Evolutionary conservation across 352 stramenopile species (phyloP), one percentile per base, ranked within the genome.

Genomic region (Aphanomyces invadans): DNA sequence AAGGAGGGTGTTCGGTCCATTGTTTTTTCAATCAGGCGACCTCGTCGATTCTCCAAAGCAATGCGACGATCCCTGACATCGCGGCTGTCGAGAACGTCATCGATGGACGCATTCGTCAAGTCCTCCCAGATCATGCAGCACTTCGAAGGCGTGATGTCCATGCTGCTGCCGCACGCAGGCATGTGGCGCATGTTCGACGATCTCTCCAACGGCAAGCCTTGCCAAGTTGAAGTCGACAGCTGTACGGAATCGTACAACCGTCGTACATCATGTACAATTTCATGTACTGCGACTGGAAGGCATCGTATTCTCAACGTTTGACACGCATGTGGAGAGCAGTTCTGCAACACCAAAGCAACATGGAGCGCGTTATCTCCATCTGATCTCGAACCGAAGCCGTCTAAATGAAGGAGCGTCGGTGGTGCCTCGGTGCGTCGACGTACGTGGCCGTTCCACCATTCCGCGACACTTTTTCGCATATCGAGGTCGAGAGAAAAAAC

Each of bases 21-120:
- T 57, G 19, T 26, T 57, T 57, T 28, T n/a, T n/a, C n/a, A 57
- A 39, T 11, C 7, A 38, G 49, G 12, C 11, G 5, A 57, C 49
- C 5, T 26, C 49, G 21, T 26, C 49, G 21, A 52, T 19, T 9
- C 44, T 52, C 21, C 44, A 52, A 23, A 9, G 9, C 4, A 26
- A 11, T 33, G 49, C n/a, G 21, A 29, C 29, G 21, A 38, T 4
- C 25, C 49, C 49, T n/a, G 49, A 57, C 49, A n/a, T 21, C 7
- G 49, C 49, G 21, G 49, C n/a, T 26, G 49, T 57, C 49, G 29
- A 57, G 23, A 57, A 32, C 10, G 29, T 38, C 49, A 57, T 57
- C 49, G 49, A 57, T 26, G 49, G 49, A 5, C 49, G 29, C 49
- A 32, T 57, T 28, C 49, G 17, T 0, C 49, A 32, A n/a, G 4